These are phyloP conservation scores for Volvox reticuliferus DNA, from an alignment of 139 green algal species.

Conservation along the genomic window DNA sequence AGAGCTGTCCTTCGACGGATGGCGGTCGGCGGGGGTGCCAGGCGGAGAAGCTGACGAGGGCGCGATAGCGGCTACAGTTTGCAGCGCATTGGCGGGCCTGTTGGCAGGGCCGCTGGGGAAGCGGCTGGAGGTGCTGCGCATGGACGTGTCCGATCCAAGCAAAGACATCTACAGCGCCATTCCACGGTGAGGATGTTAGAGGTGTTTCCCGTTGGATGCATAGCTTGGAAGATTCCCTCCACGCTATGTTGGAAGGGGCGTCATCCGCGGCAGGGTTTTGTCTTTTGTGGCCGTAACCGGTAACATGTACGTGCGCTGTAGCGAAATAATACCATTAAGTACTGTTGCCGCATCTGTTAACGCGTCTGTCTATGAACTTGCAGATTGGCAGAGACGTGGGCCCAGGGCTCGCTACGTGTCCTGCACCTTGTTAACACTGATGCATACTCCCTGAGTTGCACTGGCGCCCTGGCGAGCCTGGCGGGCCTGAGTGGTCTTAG, in stretches of 20 bases:
- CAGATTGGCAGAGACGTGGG: not conserved
- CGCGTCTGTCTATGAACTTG: not conserved
- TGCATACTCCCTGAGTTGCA: not conserved
- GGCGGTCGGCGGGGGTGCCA: not conserved
- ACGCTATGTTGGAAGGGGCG: too few species aligned
- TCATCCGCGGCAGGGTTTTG: too few species aligned
- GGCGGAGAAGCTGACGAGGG: not conserved
- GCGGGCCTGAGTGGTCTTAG: not conserved
- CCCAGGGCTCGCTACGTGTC: not conserved
- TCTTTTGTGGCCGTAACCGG: too few species aligned
- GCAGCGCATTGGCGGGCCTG: not conserved
- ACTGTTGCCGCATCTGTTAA: too few species aligned
- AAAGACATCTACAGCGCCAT: conserved; percentile 3
- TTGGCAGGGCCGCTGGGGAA: conserved; percentile 8
- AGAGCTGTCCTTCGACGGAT: conserved; percentile 1
- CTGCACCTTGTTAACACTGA: conserved; percentile 6
- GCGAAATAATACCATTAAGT: too few species aligned
- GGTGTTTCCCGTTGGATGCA: too few species aligned
- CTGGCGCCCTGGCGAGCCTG: not conserved
- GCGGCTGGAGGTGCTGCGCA: not conserved
- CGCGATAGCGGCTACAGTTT: not conserved
- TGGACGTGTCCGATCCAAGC: not conserved
- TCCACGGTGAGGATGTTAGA: not conserved
- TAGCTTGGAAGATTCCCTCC: too few species aligned
- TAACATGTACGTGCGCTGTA: too few species aligned